A percentile compares a stretch with the other conserved stretches of the same genome.
Conservation (phyloP, 2,329 filamentous ascomycete species). For the Diaporthe citri region DNA sequence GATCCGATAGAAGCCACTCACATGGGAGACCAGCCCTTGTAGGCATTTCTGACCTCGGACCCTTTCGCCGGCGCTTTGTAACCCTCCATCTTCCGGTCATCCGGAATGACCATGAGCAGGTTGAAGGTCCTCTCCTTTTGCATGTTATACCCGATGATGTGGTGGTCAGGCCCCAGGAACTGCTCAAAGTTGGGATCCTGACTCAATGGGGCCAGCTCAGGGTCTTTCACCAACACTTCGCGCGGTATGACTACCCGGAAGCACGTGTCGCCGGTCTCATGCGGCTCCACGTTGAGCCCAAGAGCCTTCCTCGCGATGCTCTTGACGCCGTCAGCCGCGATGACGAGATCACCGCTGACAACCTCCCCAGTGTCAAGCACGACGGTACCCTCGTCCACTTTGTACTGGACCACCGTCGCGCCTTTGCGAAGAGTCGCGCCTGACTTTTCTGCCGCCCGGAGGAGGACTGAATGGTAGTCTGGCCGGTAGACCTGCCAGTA, state of each 20-base stretch:
- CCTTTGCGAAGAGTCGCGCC: slow-evolving; percentile 34
- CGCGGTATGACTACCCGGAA: slow-evolving; percentile 36
- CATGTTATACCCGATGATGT: slow-evolving; percentile 40
- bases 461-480: slow-evolving; percentile 37
- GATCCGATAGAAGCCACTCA: neutral
- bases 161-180: slow-evolving; percentile 37
- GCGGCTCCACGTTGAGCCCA: slow-evolving; percentile 36
- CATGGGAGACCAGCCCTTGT: slow-evolving; percentile 37
- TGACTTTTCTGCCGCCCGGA: slow-evolving; percentile 20
- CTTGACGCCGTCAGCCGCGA: slow-evolving; percentile 36
- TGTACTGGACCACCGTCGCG: slow-evolving; percentile 23
- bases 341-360: slow-evolving; percentile 32
- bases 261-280: slow-evolving; percentile 38
- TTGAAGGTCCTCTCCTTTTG: slow-evolving; percentile 38
- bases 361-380: slow-evolving; percentile 35
- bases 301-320: slow-evolving; percentile 32
- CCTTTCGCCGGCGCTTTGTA: slow-evolving; percentile 34
- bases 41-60: slow-evolving; percentile 35
- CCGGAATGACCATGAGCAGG: slow-evolving; percentile 39
- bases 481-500: slow-evolving; percentile 40
- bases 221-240: slow-evolving; percentile 17
- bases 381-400: slow-evolving; percentile 27
- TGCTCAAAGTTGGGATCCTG: slow-evolving; percentile 39
- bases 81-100: slow-evolving; percentile 38
- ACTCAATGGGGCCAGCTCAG: slow-evolving; percentile 33